phyloP scores from a whole-genome alignment of 805 yeast species.

The Cyberlindnera petersonii region DNA sequence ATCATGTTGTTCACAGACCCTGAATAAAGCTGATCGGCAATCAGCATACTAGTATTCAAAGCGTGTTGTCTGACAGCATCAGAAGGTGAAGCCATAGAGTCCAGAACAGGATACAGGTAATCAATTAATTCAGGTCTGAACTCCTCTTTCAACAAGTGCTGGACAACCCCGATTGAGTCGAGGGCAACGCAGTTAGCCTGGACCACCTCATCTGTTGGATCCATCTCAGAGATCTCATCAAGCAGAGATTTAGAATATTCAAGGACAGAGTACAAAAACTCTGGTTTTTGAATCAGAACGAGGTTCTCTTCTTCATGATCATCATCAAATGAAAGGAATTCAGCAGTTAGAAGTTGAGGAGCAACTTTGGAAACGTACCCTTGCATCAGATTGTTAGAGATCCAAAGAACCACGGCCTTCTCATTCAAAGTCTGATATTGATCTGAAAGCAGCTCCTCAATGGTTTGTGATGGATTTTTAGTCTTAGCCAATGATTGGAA shows the following conservation, averaged over 20 bases:
- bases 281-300: slow-evolving; percentile 20
- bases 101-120: slow-evolving; percentile 66
- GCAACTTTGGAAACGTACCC: slow-evolving; percentile 19
- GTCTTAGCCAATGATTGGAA: slow-evolving; percentile 23
- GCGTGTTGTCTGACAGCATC: slow-evolving; percentile 47
- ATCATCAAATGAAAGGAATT: slow-evolving; percentile 31
- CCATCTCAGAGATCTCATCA: slow-evolving; percentile 31
- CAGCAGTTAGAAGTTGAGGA: slow-evolving; percentile 20
- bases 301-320: slow-evolving; percentile 17
- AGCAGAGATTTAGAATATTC: slow-evolving; percentile 42
- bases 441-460: slow-evolving; percentile 23
- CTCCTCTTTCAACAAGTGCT: slow-evolving; percentile 26
- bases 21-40: slow-evolving; percentile 49
- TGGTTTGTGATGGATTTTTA: slow-evolving; percentile 15
- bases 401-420: slow-evolving; percentile 36
- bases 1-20: slow-evolving; percentile 58
- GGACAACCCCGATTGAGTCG: slow-evolving; percentile 37
- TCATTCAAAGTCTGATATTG: slow-evolving; percentile 17
- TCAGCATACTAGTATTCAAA: slow-evolving; percentile 43
- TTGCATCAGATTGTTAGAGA: slow-evolving; percentile 31
- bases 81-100: slow-evolving; percentile 59
- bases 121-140: slow-evolving; percentile 58
- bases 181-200: slow-evolving; percentile 36
- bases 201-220: slow-evolving; percentile 11
- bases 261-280: slow-evolving; percentile 30